These are phyloP conservation scores for Stephania japonica DNA, from an alignment of 164 flowering plant species.

Conservation along the genomic window DNA sequence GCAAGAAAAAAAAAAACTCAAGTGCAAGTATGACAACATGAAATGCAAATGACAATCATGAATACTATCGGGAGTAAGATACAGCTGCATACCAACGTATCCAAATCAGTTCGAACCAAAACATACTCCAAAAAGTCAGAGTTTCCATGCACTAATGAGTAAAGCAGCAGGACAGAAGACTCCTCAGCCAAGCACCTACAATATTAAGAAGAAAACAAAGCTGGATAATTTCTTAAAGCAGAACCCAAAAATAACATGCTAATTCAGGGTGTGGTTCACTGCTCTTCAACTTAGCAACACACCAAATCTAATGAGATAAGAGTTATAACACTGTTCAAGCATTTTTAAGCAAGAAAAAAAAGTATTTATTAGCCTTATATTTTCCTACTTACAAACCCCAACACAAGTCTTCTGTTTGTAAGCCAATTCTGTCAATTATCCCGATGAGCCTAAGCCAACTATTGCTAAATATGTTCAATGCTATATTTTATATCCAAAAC, in stretches of 20 bases:
- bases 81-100: constrained; percentile 78
- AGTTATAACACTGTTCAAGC: too few relatives aligned
- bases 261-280: too few relatives aligned
- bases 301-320: too few relatives aligned
- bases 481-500: too few relatives aligned
- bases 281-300: too few relatives aligned
- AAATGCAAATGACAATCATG: neutral
- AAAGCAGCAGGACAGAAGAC: constrained; percentile 69
- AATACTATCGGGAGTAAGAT: neutral
- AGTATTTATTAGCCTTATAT: too few relatives aligned
- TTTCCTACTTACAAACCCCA: too few relatives aligned
- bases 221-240: neutral
- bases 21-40: neutral
- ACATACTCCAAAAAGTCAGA: constrained; percentile 92
- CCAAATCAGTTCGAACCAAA: constrained; percentile 93
- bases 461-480: too few relatives aligned
- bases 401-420: too few relatives aligned
- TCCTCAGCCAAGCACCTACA: constrained; percentile 90
- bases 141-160: constrained; percentile 87
- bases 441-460: too few relatives aligned
- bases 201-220: neutral
- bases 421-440: too few relatives aligned
- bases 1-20: neutral
- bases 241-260: neutral
- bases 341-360: too few relatives aligned